Percentiles rank a stretch among this genome's conserved stretches.
phyloP scores from a whole-genome alignment of 2,329 filamentous ascomycete genomes.

The Xylaria polymorpha region DNA sequence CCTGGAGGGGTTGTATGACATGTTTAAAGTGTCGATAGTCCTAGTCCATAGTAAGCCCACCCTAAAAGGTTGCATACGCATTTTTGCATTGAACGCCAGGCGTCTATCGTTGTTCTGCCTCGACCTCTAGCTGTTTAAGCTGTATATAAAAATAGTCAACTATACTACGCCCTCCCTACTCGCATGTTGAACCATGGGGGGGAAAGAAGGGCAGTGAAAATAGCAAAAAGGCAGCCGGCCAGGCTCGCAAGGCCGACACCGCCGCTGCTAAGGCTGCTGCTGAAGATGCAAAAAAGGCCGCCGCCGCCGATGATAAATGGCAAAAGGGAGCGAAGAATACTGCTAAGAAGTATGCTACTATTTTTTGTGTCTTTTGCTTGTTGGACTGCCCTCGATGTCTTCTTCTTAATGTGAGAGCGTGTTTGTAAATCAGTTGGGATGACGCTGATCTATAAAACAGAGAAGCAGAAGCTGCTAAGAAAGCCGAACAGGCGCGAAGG shows the following conservation, averaged over 20 bases:
- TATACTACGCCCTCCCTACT: background rate
- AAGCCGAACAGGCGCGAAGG: conserved; percentile 83
- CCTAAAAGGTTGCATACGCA: no score
- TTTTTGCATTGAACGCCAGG: no score
- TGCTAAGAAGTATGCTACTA: conserved; percentile 81
- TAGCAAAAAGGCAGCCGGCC: conserved; percentile 88
- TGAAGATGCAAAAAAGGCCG: conserved; percentile 73
- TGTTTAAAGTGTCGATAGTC: no score
- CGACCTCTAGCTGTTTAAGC: background rate
- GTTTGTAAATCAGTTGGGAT: no score
- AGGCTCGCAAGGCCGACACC: conserved; percentile 91
- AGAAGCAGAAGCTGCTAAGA: conserved; percentile 85
- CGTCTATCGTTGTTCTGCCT: background rate
- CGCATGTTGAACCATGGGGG: conserved; percentile 66
- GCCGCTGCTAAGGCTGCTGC: conserved; percentile 82
- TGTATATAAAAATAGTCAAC: background rate
- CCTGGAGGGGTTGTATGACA: no score
- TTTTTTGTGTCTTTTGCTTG: background rate
- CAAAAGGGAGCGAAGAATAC: conserved; percentile 84
- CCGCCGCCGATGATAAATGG: conserved; percentile 82
- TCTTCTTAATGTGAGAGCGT: no score
- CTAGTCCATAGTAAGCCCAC: no score
- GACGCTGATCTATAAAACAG: conserved; percentile 57
- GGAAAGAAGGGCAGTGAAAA: conserved; percentile 81
- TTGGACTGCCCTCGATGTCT: background rate